These are phyloP conservation scores for Phanerochaete carnosa DNA, from an alignment of 768 basidiomycete genomes.

Conservation along the genomic window DNA sequence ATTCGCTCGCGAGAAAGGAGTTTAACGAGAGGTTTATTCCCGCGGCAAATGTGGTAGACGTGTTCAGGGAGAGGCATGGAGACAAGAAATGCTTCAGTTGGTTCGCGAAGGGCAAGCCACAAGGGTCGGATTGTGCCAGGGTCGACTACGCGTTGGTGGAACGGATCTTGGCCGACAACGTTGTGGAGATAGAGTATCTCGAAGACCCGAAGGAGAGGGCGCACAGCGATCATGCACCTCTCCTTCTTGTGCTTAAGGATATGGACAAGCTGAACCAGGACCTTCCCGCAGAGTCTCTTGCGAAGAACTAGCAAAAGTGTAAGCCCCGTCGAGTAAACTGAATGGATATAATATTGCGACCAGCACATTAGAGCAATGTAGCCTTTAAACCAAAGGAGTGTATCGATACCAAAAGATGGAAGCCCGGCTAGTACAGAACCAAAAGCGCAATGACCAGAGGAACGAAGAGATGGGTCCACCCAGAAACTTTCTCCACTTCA, in stretches of 20 bases:
- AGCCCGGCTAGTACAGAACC: neutral
- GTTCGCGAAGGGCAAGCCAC: constrained; percentile 25
- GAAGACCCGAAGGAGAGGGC: constrained; percentile 21
- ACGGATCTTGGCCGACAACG: constrained; percentile 10
- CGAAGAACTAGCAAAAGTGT: neutral
- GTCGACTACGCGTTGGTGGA: constrained; percentile 24
- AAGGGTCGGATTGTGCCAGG: constrained; percentile 21
- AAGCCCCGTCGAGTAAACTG: neutral
- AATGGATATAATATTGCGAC: neutral
- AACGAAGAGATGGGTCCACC: neutral
- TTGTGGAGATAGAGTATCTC: constrained; percentile 18
- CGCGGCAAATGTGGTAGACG: constrained; percentile 16
- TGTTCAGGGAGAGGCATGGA: constrained; percentile 19
- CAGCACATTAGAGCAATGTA: neutral
- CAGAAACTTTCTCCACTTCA: neutral
- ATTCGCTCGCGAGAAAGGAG: constrained; percentile 20
- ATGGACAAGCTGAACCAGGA: constrained; percentile 5
- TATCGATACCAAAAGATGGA: neutral
- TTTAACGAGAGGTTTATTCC: constrained; percentile 24
- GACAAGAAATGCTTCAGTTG: constrained; percentile 20
- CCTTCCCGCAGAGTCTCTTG: neutral
- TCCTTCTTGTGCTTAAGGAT: constrained; percentile 16
- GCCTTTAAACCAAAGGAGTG: neutral
- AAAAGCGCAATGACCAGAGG: neutral
- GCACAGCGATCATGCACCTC: constrained; percentile 23